Conservation (phyloP, 352 stramenopile species). For the Sclerospora graminicola region DNA sequence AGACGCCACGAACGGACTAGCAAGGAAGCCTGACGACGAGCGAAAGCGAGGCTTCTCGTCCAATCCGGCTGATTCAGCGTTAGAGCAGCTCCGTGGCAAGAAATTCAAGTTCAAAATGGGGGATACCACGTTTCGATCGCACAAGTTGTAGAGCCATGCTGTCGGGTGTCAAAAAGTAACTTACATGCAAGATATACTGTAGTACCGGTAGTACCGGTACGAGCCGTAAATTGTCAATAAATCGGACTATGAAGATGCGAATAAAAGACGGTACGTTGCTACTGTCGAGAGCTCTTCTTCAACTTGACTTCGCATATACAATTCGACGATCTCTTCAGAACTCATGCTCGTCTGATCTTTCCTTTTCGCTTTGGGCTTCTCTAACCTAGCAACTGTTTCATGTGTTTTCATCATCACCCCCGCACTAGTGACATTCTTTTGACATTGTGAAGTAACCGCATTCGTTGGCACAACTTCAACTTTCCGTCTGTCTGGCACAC, state of each 20-base stretch:
- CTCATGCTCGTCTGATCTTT: slow-evolving; percentile 19
- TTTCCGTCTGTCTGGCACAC: slow-evolving; percentile 1
- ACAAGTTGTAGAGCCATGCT: slow-evolving; percentile 21
- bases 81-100: slow-evolving; percentile 77
- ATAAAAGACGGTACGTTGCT: slow-evolving; percentile 19
- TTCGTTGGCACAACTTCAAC: background rate
- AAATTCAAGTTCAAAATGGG: slow-evolving; percentile 80
- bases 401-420: background rate
- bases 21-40: slow-evolving; percentile 22
- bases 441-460: background rate
- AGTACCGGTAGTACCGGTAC: background rate
- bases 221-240: background rate
- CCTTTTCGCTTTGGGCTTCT: background rate
- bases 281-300: slow-evolving; percentile 23
- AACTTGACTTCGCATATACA: slow-evolving; percentile 13
- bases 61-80: slow-evolving; percentile 22
- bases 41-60: slow-evolving; percentile 31
- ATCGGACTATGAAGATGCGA: slow-evolving; percentile 18
- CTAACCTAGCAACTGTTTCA: background rate
- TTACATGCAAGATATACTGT: background rate
- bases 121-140: slow-evolving; percentile 55
- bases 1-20: slow-evolving; percentile 10
- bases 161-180: background rate
- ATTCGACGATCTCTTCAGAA: slow-evolving; percentile 8
- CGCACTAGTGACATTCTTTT: background rate